Conservation (phyloP, 805 yeast genomes). For the Pichia nakasei region DNA sequence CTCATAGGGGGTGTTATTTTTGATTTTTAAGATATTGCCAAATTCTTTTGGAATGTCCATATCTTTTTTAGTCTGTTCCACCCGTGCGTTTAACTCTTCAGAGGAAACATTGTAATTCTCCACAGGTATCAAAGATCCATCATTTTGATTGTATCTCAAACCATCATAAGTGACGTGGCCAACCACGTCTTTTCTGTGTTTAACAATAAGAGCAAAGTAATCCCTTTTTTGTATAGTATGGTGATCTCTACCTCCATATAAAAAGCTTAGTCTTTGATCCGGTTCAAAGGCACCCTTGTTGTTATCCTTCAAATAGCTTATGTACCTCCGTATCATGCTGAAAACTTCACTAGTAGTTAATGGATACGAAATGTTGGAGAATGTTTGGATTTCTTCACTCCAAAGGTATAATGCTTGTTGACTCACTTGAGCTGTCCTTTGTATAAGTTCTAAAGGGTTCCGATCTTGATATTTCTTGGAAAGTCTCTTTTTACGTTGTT, state of each 20-base stretch:
- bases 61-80: neutral
- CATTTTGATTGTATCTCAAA: neutral
- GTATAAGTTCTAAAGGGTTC: neutral
- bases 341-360: conserved; percentile 65
- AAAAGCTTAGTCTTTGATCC: neutral
- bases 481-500: neutral
- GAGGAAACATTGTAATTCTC: neutral
- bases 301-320: conserved; percentile 50
- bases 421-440: neutral
- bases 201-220: too few species aligned
- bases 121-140: neutral
- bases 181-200: neutral
- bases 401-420: neutral
- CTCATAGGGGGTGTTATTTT: neutral
- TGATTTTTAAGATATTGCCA: too few species aligned
- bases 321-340: conserved; percentile 61
- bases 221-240: neutral
- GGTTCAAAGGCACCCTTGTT: neutral
- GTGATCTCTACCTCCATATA: neutral
- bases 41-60: neutral
- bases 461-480: neutral
- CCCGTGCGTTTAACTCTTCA: neutral
- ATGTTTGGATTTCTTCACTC: neutral
- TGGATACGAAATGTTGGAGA: conserved; percentile 17
- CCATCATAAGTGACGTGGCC: neutral